Base-by-base conservation (phyloP, 2,329 filamentous ascomycete species). In the Aspergillus proliferans region DNA sequence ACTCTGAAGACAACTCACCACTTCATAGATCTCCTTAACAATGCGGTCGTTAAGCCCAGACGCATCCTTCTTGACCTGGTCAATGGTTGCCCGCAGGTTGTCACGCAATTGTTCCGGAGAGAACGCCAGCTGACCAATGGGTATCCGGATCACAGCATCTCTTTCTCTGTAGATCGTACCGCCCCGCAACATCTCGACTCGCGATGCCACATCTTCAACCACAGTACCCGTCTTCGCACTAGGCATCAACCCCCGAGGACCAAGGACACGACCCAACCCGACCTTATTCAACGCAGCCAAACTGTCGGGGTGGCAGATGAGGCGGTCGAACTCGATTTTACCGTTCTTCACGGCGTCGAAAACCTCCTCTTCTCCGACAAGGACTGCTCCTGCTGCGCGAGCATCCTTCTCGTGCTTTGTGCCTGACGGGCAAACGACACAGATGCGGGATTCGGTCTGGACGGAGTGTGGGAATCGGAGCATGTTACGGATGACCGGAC, bases 181-280 rank as follows among this genome's bases (percentile, higher is more conserved):
- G 53, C 92, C 90, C 12, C 89, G 83, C 71, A 95, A 83, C 57
- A 92, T 88, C 61, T 81, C 82, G 62, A 98, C 87, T 30, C 84
- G 79, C n/a, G 76, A 70, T 47, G 79, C 79, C 14, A 95, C 80
- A 65, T 95, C 86, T 63, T 81, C 85, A 21, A 95, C 89, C 48
- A 98, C 87, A 0, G 93, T 97, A 56, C 89, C 90, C 53, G 83
- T 83, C 77, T 95, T 95, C 52, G 80, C 74, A 67, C 82, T 94
- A 5, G 93, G 93, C 93, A 98, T 97, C 63, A 98, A 71, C 2
- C 91, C 91, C 70, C 82, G 85, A 42, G 94, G 93, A 62, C 93
- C 93, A 18, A 98, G 76, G 40, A 95, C 79, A 56, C 85, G 81
- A 55, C 87, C 92, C 54, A 98, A 69, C 0, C 81, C 82, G 33